Conservation (phyloP, 139 green algal species). For the Mychonastes homosphaera region DNA sequence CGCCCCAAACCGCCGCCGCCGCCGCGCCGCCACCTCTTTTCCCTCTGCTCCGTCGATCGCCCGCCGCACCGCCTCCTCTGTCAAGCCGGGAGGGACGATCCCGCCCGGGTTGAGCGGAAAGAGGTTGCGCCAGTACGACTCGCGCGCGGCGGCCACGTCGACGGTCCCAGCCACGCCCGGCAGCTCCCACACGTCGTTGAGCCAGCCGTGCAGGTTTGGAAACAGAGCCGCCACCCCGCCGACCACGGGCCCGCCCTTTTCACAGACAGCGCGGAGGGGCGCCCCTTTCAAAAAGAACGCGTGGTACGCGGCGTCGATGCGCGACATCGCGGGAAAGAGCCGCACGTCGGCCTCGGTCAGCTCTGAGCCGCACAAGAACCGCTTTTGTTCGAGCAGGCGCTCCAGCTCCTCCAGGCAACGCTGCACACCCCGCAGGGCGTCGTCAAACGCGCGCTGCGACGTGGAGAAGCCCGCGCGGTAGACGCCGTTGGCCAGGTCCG, state of each 20-base stretch:
- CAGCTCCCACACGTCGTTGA: constrained; percentile 65
- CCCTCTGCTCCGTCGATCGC: constrained; percentile 14
- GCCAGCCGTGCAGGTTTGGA: constrained; percentile 64
- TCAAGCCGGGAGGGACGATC: constrained; percentile 68
- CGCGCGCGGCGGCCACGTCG: constrained; percentile 61
- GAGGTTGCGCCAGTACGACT: constrained; percentile 68
- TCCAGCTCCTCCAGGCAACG: constrained; percentile 52
- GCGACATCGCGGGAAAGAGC: constrained; percentile 68
- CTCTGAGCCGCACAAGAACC: constrained; percentile 45
- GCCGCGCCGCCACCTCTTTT: constrained; percentile 4
- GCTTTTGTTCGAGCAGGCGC: constrained; percentile 27
- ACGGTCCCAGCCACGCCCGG: constrained; percentile 52
- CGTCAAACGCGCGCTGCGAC: constrained; percentile 63
- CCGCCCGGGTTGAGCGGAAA: constrained; percentile 89
- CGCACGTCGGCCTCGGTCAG: constrained; percentile 76
- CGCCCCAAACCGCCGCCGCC: constrained; percentile 11
- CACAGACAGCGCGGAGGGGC: neutral
- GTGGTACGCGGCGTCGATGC: constrained; percentile 72
- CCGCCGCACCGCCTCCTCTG: constrained; percentile 28
- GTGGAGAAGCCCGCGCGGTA: constrained; percentile 66
- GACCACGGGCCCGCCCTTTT: neutral
- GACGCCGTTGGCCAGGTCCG: constrained; percentile 66
- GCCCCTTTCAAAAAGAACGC: constrained; percentile 50
- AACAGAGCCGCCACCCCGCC: constrained; percentile 27
- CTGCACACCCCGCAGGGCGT: constrained; percentile 45